Percentiles rank a stretch among this genome's conserved stretches.
Evolutionary conservation across 139 green algal genomes (phyloP).

Genomic region (Axilococcus clingmanii): DNA sequence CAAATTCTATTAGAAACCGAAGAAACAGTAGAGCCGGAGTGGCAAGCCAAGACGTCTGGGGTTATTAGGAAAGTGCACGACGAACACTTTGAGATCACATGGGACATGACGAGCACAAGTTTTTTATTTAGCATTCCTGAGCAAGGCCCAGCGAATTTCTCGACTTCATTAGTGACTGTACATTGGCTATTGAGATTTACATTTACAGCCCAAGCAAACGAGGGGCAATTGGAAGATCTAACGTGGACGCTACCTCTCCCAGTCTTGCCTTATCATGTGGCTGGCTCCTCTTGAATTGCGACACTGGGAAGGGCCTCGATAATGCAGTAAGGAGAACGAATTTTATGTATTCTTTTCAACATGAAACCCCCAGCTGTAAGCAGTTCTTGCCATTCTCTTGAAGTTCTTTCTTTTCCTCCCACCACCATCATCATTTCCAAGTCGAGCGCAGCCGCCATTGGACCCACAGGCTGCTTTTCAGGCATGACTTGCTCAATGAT

Average conservation of each 20-base stretch:
- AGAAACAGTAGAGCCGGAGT: conserved; percentile 35
- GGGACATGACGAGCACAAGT: conserved; percentile 42
- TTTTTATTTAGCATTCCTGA: conserved; percentile 69
- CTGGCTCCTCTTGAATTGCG: too few relatives aligned
- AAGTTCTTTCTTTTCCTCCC: not conserved
- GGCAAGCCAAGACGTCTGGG: not conserved
- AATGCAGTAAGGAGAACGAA: too few relatives aligned
- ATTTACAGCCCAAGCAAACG: conserved; percentile 23
- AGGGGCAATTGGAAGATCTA: conserved; percentile 42
- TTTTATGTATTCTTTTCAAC: conserved; percentile 1
- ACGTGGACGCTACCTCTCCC: conserved; percentile 54
- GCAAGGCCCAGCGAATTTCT: conserved; percentile 54
- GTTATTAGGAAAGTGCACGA: conserved; percentile 49
- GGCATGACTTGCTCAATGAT: not conserved
- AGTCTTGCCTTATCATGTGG: too few relatives aligned
- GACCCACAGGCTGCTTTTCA: not conserved
- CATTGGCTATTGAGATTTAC: conserved; percentile 68
- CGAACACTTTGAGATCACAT: conserved; percentile 58
- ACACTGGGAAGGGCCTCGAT: too few relatives aligned
- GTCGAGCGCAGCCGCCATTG: not conserved
- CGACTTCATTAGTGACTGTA: conserved; percentile 55
- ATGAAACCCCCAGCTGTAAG: not conserved
- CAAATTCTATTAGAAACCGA: conserved; percentile 51
- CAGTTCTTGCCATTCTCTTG: not conserved
- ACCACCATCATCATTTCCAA: not conserved